Evolutionary conservation across 305 asterid species (phyloP), one percentile per base, ranked within the genome.

Genomic region (Salvia sclarea): DNA sequence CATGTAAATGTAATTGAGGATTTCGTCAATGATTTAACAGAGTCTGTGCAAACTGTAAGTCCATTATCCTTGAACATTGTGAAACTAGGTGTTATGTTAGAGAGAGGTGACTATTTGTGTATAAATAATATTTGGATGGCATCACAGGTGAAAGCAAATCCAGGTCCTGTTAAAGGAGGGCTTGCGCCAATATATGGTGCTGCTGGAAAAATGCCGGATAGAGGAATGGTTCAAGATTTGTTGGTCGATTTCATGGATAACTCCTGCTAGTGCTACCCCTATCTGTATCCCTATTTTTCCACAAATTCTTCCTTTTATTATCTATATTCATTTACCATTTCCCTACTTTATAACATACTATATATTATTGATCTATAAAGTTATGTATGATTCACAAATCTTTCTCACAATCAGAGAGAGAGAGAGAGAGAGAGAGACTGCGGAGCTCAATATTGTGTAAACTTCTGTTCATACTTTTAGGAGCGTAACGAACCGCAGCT

Each of bases 181-280:
- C 86, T 91, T 62, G 98, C 99, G 64, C 99, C 99, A 30, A 85
- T 94, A 80, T 94, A 89, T 59, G 99, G 99, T 41, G 99, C 99
- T 25, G 99, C 99, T 5, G 99, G 98, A 33, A 91, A 78, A 83
- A 89, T 94, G 86, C 97, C 99, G 2, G 99, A 94, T 79, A 86
- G 99, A 85, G 97, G 69, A 58, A 81, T 82, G 95, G 94, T 94
- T 72, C 73, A 86, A 77, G 98, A 94, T 76, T 82, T 94, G 83
- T 68, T 94, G 87, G 84, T 94, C 18, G 99, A 94, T 77, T 94
- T 80, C 85, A 91, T 91, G 97, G 98, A 91, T 74, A 74, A 69
- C 75, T 64, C 98, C 14, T 91, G 90, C 87, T 91, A 88, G 76
- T 91, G 90, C 87, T 91, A 88, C 75, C 65, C 59, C 64, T 16